Evolutionary conservation across 768 basidiomycete species (phyloP).

Genomic region (Lactarius tabidus): DNA sequence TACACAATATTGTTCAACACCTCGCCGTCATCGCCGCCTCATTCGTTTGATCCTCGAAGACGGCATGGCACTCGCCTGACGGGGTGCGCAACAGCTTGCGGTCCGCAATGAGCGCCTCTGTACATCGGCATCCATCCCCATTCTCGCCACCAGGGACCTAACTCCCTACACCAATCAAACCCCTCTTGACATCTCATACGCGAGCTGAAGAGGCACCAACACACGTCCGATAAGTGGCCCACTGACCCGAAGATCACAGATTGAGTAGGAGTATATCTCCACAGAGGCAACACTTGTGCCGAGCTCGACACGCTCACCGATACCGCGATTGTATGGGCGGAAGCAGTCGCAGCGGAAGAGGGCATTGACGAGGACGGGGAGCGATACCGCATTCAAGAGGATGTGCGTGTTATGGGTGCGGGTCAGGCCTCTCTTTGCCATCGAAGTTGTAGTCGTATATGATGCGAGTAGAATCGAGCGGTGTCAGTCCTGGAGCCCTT

Average conservation of each 20-base stretch:
- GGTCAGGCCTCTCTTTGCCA: neutral
- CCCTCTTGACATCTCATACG: conserved; percentile 72
- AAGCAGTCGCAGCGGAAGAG: neutral
- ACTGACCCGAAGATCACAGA: conserved; percentile 87
- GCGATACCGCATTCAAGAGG: neutral
- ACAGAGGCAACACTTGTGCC: conserved; percentile 62
- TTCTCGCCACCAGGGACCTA: conserved; percentile 29
- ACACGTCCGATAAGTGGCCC: conserved; percentile 77
- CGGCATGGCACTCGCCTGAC: conserved; percentile 59
- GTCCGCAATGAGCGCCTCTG: conserved; percentile 33
- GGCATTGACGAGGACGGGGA: neutral
- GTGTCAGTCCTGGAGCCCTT: neutral
- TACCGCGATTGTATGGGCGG: conserved; percentile 48
- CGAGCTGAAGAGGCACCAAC: conserved; percentile 57
- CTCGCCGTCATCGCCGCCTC: conserved; percentile 72
- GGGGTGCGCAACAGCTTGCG: conserved; percentile 40
- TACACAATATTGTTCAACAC: conserved; percentile 85
- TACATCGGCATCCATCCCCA: conserved; percentile 32
- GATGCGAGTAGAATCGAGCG: neutral
- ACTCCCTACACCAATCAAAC: conserved; percentile 74
- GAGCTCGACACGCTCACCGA: conserved; percentile 58
- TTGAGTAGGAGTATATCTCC: conserved; percentile 84
- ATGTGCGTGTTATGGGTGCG: neutral
- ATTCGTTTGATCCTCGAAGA: conserved; percentile 79
- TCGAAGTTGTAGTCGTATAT: conserved; percentile 9